These are phyloP conservation scores for Trifolium pratense DNA, from an alignment of 306 rosid genomes.

Conservation along the genomic window DNA sequence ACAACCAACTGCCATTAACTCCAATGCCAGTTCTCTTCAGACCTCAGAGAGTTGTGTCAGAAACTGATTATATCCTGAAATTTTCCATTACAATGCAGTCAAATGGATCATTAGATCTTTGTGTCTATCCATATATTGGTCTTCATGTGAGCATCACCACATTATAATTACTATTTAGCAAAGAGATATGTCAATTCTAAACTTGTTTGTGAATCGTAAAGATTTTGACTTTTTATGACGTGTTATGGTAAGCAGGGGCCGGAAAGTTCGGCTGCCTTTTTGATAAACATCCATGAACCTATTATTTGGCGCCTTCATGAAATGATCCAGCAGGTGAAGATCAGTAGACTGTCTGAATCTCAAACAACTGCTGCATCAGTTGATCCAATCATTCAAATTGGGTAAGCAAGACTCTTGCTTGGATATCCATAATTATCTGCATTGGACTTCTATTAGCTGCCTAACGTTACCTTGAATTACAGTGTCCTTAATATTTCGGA, in stretches of 20 bases:
- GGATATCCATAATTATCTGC: constrained; percentile 35
- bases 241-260: constrained; percentile 69
- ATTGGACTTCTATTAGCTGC: constrained; percentile 33
- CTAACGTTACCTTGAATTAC: constrained; percentile 52
- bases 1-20: constrained; percentile 93
- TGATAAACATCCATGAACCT: constrained; percentile 90
- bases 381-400: constrained; percentile 85
- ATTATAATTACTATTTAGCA: constrained; percentile 26
- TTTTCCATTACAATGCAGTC: constrained; percentile 85
- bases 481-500: constrained; percentile 87
- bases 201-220: constrained; percentile 20
- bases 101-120: constrained; percentile 86
- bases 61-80: constrained; percentile 82
- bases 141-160: constrained; percentile 66
- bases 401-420: constrained; percentile 59
- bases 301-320: constrained; percentile 98
- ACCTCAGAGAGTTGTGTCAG: constrained; percentile 79
- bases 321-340: constrained; percentile 87
- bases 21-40: constrained; percentile 97
- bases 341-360: constrained; percentile 72
- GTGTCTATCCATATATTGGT: constrained; percentile 92
- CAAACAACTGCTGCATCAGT: constrained; percentile 92
- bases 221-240: constrained; percentile 33
- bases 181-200: not conserved
- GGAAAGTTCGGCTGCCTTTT: constrained; percentile 81